Base-by-base conservation (phyloP, 805 yeast genomes). In the Lachancea sp. region DNA sequence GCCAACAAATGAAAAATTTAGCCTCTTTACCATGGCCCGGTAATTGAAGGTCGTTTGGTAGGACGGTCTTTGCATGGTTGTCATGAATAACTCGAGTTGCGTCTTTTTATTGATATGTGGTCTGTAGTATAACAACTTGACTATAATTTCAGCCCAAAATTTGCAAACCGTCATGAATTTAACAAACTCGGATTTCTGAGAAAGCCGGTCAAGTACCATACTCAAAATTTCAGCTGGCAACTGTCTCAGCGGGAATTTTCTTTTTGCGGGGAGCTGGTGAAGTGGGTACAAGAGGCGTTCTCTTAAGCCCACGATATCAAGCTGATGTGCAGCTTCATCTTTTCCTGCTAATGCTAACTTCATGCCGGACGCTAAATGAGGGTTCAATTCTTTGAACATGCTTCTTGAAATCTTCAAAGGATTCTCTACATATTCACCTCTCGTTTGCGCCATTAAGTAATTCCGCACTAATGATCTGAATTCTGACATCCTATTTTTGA, bases 71-170 rank as follows among this genome's bases (percentile, higher is more conserved):
- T 42, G 43, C 65, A 61, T 61, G 7, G 64, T 60, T 20, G 54
- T 49, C 51, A 60, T 52, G 34, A 61, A 60, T 40, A 68, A 61
- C 15, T 78, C 75, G 32, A 64, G 48, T 32, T 65, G 65, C 72
- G 82, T 72, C 31, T 86, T 76, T 32, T 68, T 64, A 35, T 73
- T 66, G 36, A 88, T 72, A 45, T 74, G 74, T 3, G 97, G 96
- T 44, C 97, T 74, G 56, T 85, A 84, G 94, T 96, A 89, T 22
- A 89, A 66, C 30, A 81, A 70, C 52, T 85, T 95, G 8, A 87
- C 78, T 11, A 84, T 78, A 30, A 84, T 68, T 49, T 77, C 75
- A 8, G 88, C 83, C 83, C 95, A 88, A 45, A 78, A 74, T 51
- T 77, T 78, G 62, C 95, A 88, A 6, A 86, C 89, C 1, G 86